Percentiles rank a stretch among this genome's conserved stretches.
Evolutionary conservation across 257 asterid genomes (phyloP).

Genomic region (Fraxinus pennsylvanica): DNA sequence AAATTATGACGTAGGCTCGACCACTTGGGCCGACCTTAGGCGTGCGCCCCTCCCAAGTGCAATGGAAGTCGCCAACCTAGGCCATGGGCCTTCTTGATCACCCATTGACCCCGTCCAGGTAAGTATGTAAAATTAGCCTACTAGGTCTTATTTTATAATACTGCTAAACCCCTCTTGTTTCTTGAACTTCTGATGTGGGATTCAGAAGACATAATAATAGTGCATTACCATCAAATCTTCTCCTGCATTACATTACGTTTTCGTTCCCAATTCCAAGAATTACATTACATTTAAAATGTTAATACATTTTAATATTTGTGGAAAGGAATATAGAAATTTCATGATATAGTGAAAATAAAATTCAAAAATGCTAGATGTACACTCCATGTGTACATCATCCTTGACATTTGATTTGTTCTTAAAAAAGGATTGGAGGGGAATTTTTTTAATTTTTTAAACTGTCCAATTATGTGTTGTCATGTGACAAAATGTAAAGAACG

Average conservation of each 20-base stretch:
- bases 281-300: no score
- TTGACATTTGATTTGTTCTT: no score
- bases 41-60: slow-evolving; percentile 8
- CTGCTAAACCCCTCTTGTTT: not conserved
- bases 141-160: not conserved
- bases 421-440: no score
- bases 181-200: not conserved
- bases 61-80: slow-evolving; percentile 31
- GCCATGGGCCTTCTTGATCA: slow-evolving; percentile 34
- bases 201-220: not conserved
- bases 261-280: not conserved
- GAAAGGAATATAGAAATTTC: not conserved
- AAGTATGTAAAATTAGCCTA: slow-evolving; percentile 13
- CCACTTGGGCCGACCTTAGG: slow-evolving; percentile 19
- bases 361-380: no score
- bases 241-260: not conserved
- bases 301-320: not conserved
- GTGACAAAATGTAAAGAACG: no score
- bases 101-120: slow-evolving; percentile 49
- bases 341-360: not conserved
- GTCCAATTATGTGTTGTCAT: no score
- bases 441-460: no score
- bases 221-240: no score
- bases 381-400: no score
- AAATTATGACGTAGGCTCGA: slow-evolving; percentile 19